These are phyloP conservation scores for Trichophyton mentagrophytes DNA, from an alignment of 2,329 filamentous ascomycete genomes.

Conservation along the genomic window DNA sequence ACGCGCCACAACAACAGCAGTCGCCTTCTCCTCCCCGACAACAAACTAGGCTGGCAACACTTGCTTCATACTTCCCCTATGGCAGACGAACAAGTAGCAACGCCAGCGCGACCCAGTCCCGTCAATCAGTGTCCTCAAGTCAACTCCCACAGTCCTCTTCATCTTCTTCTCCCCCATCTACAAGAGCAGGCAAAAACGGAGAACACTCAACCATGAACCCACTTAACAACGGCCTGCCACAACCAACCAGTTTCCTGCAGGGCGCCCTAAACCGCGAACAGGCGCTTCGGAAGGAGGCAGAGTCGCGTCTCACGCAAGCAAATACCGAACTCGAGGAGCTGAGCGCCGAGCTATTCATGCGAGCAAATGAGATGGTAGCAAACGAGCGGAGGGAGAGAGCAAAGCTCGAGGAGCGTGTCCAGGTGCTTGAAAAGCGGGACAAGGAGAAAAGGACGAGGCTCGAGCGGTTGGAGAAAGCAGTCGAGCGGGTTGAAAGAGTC, in stretches of 20 bases:
- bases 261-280: conserved; percentile 44
- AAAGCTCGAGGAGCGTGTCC: conserved; percentile 37
- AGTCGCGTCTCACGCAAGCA: conserved; percentile 42
- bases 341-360: conserved; percentile 47
- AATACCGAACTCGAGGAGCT: conserved; percentile 50
- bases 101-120: conserved; percentile 16
- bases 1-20: conserved; percentile 12
- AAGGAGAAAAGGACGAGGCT: conserved; percentile 41
- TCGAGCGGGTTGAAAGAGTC: conserved; percentile 46
- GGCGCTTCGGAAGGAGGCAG: conserved; percentile 43
- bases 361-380: conserved; percentile 56
- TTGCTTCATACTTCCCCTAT: conserved; percentile 29
- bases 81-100: conserved; percentile 24
- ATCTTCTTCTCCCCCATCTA: conserved; percentile 11
- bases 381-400: conserved; percentile 47
- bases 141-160: conserved; percentile 10
- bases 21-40: conserved; percentile 17
- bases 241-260: conserved; percentile 31
- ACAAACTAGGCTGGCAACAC: conserved; percentile 27
- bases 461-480: conserved; percentile 43
- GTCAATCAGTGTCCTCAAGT: conserved; percentile 15
- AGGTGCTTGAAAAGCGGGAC: conserved; percentile 35
- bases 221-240: conserved; percentile 4
- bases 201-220: conserved; percentile 8
- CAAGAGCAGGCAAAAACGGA: conserved; percentile 9